A percentile compares a stretch with the other conserved stretches of the same genome.
Conservation (phyloP, 345 rosid genomes). For the Rhodamnia argentea region DNA sequence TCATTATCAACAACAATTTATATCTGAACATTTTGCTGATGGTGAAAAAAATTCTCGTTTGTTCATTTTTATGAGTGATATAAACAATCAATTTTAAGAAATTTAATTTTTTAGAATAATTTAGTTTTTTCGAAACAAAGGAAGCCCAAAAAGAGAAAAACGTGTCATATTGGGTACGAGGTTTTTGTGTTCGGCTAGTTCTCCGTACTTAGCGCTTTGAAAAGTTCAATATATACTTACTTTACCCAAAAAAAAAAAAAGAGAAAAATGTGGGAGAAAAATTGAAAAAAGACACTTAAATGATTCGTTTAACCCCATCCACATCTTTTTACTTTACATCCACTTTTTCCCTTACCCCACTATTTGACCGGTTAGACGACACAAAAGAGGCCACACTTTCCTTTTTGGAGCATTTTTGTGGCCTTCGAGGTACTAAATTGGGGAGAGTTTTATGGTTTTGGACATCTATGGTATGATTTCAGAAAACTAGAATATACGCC, state of each 20-base stretch:
- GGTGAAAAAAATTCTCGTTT: no score
- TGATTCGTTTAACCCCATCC: background rate
- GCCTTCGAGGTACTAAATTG: background rate
- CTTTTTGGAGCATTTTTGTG: background rate
- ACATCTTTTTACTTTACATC: background rate
- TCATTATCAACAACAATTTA: no score
- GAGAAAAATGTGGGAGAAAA: background rate
- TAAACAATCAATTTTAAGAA: no score
- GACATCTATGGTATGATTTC: background rate
- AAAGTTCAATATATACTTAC: no score
- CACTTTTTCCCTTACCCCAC: background rate
- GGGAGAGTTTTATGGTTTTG: background rate
- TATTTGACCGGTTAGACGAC: background rate
- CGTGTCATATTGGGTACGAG: no score
- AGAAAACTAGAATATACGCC: background rate
- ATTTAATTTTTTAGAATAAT: background rate
- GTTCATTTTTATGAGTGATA: no score
- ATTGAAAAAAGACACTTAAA: background rate
- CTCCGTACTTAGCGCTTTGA: no score
- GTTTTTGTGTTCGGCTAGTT: no score
- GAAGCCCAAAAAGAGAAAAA: background rate
- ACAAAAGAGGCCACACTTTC: background rate
- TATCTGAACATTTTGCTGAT: no score
- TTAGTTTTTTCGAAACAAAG: background rate
- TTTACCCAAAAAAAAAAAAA: no score